Conservation (phyloP, 176 grass and related monocot species). For the Eremochloa ophiuroides region DNA sequence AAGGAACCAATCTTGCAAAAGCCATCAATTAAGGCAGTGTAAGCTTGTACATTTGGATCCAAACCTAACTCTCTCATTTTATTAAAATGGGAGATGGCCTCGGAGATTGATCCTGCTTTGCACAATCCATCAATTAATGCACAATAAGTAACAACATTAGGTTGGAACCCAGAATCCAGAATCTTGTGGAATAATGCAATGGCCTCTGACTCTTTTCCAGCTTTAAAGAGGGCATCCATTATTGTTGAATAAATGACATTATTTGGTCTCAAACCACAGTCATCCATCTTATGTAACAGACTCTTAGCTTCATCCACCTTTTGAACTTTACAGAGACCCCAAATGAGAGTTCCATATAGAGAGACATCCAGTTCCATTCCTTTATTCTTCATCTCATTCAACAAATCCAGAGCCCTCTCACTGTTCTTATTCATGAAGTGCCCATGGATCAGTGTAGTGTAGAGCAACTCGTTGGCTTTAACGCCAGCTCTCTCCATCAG, state of each 20-base stretch:
- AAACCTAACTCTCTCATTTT: constrained; percentile 70
- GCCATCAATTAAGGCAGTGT: constrained; percentile 77
- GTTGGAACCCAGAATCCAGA: constrained; percentile 48
- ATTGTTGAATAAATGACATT: constrained; percentile 84
- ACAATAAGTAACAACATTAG: constrained; percentile 72
- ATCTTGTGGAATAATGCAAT: constrained; percentile 64
- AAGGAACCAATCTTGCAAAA: constrained; percentile 84
- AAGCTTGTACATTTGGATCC: constrained; percentile 61
- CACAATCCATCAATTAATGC: constrained; percentile 90
- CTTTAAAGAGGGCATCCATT: constrained; percentile 85
- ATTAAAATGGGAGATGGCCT: constrained; percentile 71
- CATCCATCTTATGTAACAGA: constrained; percentile 75
- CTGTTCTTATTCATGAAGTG: constrained; percentile 63
- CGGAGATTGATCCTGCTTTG: constrained; percentile 58
- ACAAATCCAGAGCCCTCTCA: constrained; percentile 57
- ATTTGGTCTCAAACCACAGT: constrained; percentile 69
- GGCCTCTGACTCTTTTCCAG: constrained; percentile 68
- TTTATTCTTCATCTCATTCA: constrained; percentile 77
- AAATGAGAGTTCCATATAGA: constrained; percentile 80
- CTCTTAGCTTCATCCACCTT: constrained; percentile 82
- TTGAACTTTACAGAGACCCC: constrained; percentile 76
- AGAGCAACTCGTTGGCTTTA: constrained; percentile 56
- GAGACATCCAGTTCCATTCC: constrained; percentile 75
- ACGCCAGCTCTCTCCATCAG: constrained; percentile 54
- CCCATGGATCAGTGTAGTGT: constrained; percentile 80